A percentile compares a stretch with the other conserved stretches of the same genome.
Conservation (phyloP, 257 asterid species). For the Misopates orontium region DNA sequence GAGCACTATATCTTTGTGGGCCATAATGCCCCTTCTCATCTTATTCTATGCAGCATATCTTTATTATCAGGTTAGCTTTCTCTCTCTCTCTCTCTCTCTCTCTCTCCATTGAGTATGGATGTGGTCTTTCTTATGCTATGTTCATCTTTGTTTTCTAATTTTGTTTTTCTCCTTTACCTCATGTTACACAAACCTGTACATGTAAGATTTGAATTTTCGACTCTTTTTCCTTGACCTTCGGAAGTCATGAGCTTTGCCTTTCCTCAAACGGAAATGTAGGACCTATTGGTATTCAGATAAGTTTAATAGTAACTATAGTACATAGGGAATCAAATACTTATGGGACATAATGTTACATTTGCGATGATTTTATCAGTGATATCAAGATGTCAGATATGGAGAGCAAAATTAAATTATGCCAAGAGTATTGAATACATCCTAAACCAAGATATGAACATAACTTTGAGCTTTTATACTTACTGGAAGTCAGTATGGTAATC, state of each 20-base stretch:
- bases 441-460: not conserved
- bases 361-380: no score
- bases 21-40: slow-evolving; percentile 77
- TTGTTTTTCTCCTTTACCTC: not conserved
- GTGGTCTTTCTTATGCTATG: not conserved
- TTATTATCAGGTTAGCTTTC: slow-evolving; percentile 72
- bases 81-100: slow-evolving; percentile 22
- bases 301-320: not conserved
- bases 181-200: not conserved
- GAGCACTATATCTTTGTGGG: slow-evolving; percentile 77
- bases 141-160: not conserved
- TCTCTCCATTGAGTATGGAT: slow-evolving; percentile 5
- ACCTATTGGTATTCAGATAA: no score
- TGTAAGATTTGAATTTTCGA: not conserved
- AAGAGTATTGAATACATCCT: not conserved
- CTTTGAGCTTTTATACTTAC: not conserved
- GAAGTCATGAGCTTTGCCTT: not conserved
- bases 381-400: no score
- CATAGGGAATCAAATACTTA: not conserved
- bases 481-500: not conserved
- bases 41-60: slow-evolving; percentile 66
- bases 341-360: no score
- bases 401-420: not conserved
- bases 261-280: no score
- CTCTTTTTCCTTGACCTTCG: not conserved